Conservation (phyloP, 768 basidiomycete species). For the Mrakia hoshinonis region DNA sequence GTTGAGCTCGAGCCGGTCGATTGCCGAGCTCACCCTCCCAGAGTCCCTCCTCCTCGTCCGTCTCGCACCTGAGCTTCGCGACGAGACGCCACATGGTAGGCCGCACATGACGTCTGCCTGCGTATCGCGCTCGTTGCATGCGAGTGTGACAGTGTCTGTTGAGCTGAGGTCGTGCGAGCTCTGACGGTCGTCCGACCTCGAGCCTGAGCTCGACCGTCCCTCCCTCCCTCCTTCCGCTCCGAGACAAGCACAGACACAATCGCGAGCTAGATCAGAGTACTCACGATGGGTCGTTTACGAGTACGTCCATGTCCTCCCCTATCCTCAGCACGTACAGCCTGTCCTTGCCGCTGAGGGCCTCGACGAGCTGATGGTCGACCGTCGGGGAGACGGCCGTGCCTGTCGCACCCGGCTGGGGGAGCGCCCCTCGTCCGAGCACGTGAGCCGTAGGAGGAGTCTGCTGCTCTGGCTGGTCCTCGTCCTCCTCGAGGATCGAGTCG, state of each 20-base stretch:
- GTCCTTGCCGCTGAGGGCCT: slow-evolving; percentile 28
- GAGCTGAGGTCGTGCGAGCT: not conserved
- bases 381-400: not conserved
- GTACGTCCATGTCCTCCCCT: slow-evolving; percentile 23
- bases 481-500: not conserved
- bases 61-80: not conserved
- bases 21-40: not conserved
- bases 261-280: not conserved
- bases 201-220: not conserved
- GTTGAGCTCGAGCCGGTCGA: not conserved
- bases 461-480: not conserved
- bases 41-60: not conserved
- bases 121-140: not conserved
- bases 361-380: slow-evolving; percentile 25
- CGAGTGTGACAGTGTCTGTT: too few species aligned
- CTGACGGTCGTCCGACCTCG: not conserved
- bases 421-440: not conserved
- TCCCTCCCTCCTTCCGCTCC: not conserved
- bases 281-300: slow-evolving; percentile 13
- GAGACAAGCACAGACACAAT: not conserved
- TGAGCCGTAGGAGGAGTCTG: not conserved
- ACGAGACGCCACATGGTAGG: too few species aligned
- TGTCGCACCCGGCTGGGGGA: not conserved
- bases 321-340: slow-evolving; percentile 25
- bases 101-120: too few species aligned